Conservation (phyloP, 75 land plant species). For the Isoetes taiwanensis region DNA sequence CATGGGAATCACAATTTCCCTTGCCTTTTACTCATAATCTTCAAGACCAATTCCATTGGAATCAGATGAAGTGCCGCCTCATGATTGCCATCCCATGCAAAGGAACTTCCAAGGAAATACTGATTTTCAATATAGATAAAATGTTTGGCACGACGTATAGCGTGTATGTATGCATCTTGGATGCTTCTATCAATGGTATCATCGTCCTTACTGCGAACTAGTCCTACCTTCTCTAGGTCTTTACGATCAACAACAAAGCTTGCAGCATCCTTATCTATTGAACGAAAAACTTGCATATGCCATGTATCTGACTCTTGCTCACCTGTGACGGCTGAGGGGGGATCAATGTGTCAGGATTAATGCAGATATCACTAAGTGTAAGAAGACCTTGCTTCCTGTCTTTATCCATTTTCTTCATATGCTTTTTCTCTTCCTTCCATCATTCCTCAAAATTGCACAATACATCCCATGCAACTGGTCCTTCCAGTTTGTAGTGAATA, state of each 20-base stretch:
- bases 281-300: slow-evolving; percentile 42
- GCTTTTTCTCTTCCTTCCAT: too few relatives aligned
- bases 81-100: slow-evolving; percentile 28
- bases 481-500: slow-evolving; percentile 24
- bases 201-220: slow-evolving; percentile 15
- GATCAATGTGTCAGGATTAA: too few relatives aligned
- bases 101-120: slow-evolving; percentile 43
- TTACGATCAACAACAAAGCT: slow-evolving; percentile 23
- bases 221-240: slow-evolving; percentile 20
- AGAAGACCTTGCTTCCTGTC: neutral
- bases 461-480: slow-evolving; percentile 42
- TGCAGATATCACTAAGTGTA: neutral
- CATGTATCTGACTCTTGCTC: slow-evolving; percentile 20
- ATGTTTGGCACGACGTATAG: slow-evolving; percentile 25
- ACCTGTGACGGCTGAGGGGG: slow-evolving; percentile 4
- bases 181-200: slow-evolving; percentile 34
- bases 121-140: slow-evolving; percentile 49
- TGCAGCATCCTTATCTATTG: slow-evolving; percentile 31
- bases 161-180: slow-evolving; percentile 36
- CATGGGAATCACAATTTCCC: too few relatives aligned
- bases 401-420: too few relatives aligned
- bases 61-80: too few relatives aligned
- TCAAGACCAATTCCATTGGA: too few relatives aligned
- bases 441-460: slow-evolving; percentile 38
- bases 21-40: too few relatives aligned